These are phyloP conservation scores for Sporothrix curviconia DNA, from an alignment of 2,329 filamentous ascomycete genomes.

Conservation along the genomic window DNA sequence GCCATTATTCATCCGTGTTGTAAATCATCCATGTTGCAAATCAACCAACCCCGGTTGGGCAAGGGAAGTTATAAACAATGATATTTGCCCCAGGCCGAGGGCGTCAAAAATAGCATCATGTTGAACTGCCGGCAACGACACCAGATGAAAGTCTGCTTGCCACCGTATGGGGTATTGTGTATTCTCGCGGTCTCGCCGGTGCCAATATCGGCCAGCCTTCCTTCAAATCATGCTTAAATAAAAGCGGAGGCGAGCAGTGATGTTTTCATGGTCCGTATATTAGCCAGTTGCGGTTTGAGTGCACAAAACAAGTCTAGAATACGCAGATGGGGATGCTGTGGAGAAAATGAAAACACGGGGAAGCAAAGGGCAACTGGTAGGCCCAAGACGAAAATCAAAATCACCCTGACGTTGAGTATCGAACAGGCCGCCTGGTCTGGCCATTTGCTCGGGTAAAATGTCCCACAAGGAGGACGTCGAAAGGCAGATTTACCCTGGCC, in stretches of 20 bases:
- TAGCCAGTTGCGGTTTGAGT: background rate
- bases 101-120: background rate
- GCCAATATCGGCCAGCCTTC: background rate
- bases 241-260: background rate
- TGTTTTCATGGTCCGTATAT: background rate
- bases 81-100: background rate
- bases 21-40: no score
- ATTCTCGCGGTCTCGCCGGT: background rate
- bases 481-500: no score
- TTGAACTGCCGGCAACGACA: background rate
- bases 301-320: background rate
- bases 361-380: no score
- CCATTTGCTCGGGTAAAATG: background rate
- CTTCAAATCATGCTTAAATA: background rate
- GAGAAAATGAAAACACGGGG: background rate
- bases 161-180: background rate
- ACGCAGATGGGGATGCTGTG: background rate
- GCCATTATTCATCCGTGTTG: background rate
- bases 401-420: no score
- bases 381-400: background rate
- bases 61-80: background rate
- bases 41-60: constrained; percentile 2
- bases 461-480: background rate
- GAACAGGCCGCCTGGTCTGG: no score
- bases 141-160: background rate